These are phyloP conservation scores for Kodamaea arcana DNA, from an alignment of 1,139 yeast genomes.

Conservation along the genomic window DNA sequence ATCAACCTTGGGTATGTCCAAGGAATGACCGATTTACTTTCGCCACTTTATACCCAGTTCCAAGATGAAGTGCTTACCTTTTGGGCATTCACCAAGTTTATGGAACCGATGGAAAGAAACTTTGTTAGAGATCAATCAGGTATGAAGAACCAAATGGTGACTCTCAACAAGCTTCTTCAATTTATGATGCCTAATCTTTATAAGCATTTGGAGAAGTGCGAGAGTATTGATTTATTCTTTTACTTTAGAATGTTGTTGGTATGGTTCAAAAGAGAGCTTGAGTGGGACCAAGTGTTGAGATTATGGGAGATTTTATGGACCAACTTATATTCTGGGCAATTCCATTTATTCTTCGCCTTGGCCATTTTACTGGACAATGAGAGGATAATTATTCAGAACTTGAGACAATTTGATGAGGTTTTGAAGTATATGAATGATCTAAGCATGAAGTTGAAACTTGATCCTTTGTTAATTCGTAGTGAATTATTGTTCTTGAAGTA, in stretches of 20 bases:
- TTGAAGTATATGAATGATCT: constrained; percentile 90
- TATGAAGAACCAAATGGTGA: constrained; percentile 81
- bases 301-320: constrained; percentile 95
- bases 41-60: constrained; percentile 76
- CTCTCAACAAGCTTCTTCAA: constrained; percentile 78
- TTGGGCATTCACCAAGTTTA: constrained; percentile 84
- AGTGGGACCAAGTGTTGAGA: constrained; percentile 69
- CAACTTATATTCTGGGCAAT: constrained; percentile 79
- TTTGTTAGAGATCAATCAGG: constrained; percentile 90
- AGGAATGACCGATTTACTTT: constrained; percentile 92
- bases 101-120: constrained; percentile 95
- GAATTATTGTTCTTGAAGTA: constrained; percentile 80
- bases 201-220: constrained; percentile 80
- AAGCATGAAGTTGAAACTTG: constrained; percentile 67
- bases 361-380: constrained; percentile 87
- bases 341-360: constrained; percentile 79
- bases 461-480: constrained; percentile 72
- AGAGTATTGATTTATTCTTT: constrained; percentile 85
- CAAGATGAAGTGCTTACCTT: constrained; percentile 79
- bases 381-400: constrained; percentile 67
- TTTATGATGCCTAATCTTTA: constrained; percentile 84
- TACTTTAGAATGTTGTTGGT: constrained; percentile 92
- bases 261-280: constrained; percentile 92
- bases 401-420: constrained; percentile 82
- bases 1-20: constrained; percentile 88